A percentile compares a stretch with the other conserved stretches of the same genome.
These are phyloP conservation scores for Chamaecyparis obtusa DNA, from an alignment of 75 land plant species.

Conservation along the genomic window DNA sequence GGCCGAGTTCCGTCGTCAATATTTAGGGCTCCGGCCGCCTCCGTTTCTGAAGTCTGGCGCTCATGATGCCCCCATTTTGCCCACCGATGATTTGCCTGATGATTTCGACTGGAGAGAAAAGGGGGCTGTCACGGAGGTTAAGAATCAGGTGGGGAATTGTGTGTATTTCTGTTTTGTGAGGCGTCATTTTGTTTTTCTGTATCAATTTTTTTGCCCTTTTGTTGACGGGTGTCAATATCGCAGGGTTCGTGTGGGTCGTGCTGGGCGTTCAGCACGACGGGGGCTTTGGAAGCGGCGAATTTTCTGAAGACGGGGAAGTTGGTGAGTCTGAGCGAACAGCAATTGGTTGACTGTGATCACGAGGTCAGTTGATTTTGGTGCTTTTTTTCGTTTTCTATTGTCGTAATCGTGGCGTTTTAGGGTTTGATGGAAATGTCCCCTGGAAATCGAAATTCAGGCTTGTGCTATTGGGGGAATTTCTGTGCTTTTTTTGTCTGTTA, in stretches of 20 bases:
- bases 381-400: background rate
- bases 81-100: slow-evolving; percentile 29
- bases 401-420: slow-evolving; percentile 4
- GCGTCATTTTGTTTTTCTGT: background rate
- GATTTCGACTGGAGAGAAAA: slow-evolving; percentile 55
- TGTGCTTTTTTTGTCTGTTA: background rate
- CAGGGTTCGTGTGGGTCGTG: slow-evolving; percentile 93
- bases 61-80: slow-evolving; percentile 15
- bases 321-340: slow-evolving; percentile 85
- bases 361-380: slow-evolving; percentile 33
- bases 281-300: slow-evolving; percentile 88
- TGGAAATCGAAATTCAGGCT: background rate
- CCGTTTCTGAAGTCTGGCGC: background rate
- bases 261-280: slow-evolving; percentile 93
- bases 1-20: slow-evolving; percentile 28
- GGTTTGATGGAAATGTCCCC: background rate
- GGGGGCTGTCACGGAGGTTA: slow-evolving; percentile 48
- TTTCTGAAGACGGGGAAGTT: slow-evolving; percentile 75
- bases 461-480: background rate
- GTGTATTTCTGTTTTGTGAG: too few species aligned
- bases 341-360: slow-evolving; percentile 94
- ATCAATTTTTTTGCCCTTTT: background rate
- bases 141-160: slow-evolving; percentile 29
- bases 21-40: slow-evolving; percentile 26
- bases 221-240: background rate